These are phyloP conservation scores for Aspergillus haitiensis DNA, from an alignment of 495 filamentous ascomycete species.

Conservation along the genomic window DNA sequence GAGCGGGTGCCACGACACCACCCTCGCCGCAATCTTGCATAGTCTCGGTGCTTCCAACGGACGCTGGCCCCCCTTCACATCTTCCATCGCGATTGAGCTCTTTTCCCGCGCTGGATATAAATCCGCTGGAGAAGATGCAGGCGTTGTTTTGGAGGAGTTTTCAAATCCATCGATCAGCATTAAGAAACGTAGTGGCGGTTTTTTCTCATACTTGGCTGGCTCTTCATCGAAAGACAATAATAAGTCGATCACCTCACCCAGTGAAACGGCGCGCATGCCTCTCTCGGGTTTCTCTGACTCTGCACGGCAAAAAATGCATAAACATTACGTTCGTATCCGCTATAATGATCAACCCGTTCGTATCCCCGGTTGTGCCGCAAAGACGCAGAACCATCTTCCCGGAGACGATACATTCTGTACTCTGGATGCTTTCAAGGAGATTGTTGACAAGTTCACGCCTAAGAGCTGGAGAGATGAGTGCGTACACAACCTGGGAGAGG, in stretches of 20 bases:
- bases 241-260: conserved; percentile 21
- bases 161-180: conserved; percentile 26
- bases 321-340: conserved; percentile 88
- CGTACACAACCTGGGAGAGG: conserved; percentile 58
- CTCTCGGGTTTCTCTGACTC: conserved; percentile 34
- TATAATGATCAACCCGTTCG: conserved; percentile 84
- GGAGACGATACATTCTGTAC: conserved; percentile 94
- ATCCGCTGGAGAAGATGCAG: conserved; percentile 9
- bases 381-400: conserved; percentile 76
- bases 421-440: conserved; percentile 83
- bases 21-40: conserved; percentile 74
- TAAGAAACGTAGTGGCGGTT: conserved; percentile 27
- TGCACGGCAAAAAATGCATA: conserved; percentile 53
- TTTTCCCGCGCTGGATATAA: conserved; percentile 55
- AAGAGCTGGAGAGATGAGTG: conserved; percentile 77
- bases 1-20: conserved; percentile 93
- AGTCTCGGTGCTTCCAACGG: conserved; percentile 76
- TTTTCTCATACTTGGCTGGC: conserved; percentile 38
- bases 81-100: conserved; percentile 86
- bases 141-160: conserved; percentile 29
- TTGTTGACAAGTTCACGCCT: conserved; percentile 89
- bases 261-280: conserved; percentile 38
- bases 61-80: conserved; percentile 90
- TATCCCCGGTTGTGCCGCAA: conserved; percentile 74
- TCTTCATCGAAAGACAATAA: conserved; percentile 24